Conservation (phyloP, 768 basidiomycete species). For the Lyophyllum decastes region DNA sequence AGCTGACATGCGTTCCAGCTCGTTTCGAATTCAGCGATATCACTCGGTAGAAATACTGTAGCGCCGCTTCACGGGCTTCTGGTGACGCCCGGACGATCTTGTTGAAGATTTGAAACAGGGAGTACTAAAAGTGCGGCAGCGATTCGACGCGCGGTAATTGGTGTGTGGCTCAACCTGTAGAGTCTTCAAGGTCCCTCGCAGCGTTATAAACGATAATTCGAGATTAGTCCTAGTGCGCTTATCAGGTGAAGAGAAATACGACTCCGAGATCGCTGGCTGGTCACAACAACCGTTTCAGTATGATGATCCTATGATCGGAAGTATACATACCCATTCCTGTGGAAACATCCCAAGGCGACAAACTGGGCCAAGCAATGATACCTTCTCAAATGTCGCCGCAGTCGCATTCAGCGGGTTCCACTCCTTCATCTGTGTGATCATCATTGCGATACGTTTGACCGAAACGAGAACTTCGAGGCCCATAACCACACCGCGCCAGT, state of each 20-base stretch:
- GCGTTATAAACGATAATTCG: too few species aligned
- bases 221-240: too few species aligned
- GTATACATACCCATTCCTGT: conserved; percentile 86
- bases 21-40: conserved; percentile 80
- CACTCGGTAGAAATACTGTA: conserved; percentile 78
- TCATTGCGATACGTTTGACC: conserved; percentile 79
- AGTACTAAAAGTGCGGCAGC: conserved; percentile 29
- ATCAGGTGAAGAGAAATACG: too few species aligned
- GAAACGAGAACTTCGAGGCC: conserved; percentile 81
- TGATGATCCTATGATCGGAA: too few species aligned
- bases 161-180: too few species aligned
- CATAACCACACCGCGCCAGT: conserved; percentile 23
- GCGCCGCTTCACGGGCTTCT: conserved; percentile 75
- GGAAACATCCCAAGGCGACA: conserved; percentile 84
- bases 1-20: conserved; percentile 81
- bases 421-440: conserved; percentile 74
- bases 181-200: too few species aligned
- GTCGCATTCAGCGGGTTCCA: conserved; percentile 69
- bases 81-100: conserved; percentile 82
- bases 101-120: conserved; percentile 88
- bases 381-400: conserved; percentile 60
- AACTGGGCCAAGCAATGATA: conserved; percentile 81
- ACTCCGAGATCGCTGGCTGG: too few species aligned
- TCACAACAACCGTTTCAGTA: too few species aligned
- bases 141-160: not conserved